Evolutionary conservation across 805 yeast genomes (phyloP), one percentile per base, ranked within the genome.

Genomic region (Vanderwaltozyma verrucispora): DNA sequence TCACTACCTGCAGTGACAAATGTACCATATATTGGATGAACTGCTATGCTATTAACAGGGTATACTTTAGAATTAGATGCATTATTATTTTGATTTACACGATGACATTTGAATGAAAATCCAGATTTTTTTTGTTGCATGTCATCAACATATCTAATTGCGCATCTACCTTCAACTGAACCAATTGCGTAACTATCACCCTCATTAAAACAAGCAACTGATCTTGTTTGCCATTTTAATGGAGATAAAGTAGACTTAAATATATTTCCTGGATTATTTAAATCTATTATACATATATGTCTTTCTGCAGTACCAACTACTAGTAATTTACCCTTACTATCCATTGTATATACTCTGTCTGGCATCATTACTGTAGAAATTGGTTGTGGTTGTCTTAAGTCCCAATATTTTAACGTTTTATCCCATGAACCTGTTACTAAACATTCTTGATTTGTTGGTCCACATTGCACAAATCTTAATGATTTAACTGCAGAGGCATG

Each of bases 381-480:
- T 14, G 97, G 92, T 49, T 74, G 79, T 32, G 80, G 82, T 47
- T 78, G 77, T 54, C 96, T 77, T 64, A 83, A 69, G 62, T 92
- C 97, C 98, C 98, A 89, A 62, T 92, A 92, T 56, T 75, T 78
- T 45, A 92, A 63, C 1, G 96, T 86, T 63, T 86, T 87, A 62
- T 92, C 98, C 96, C 96, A 92, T 6, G 96, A 85, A 7, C 95
- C 96, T 31, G 88, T 75, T 3, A 87, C 96, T 20, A 89, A 75
- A 46, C 84, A 84, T 21, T 65, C 68, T 1, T 86, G 74, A 49
- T 82, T 83, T 8, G 78, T 67, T n/a, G 88, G 86, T 0, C 94
- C 95, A 54, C 88, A 80, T 43, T 79, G 80, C 10, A 85, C 95
- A 43, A 72, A 77, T 38, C 94, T 67, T 17, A 89, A 82, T 12